Evolutionary conservation across 495 filamentous ascomycete genomes (phyloP), one percentile per base, ranked within the genome.

Genomic region (Neurospora sp.): DNA sequence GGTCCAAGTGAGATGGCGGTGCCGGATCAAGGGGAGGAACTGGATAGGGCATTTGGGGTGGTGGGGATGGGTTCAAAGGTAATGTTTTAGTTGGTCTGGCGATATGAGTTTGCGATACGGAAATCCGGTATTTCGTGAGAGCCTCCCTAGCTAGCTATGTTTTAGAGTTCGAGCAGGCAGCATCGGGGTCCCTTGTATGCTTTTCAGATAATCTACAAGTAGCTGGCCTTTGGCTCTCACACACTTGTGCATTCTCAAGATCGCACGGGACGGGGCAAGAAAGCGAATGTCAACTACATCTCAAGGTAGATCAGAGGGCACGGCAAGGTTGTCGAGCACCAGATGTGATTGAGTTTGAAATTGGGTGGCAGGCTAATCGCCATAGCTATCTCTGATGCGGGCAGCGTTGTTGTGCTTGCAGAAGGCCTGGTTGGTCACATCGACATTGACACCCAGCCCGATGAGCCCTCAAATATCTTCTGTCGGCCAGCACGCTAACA

Each of bases 11-110:
- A 78, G 83, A 82, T 87, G 82, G 82, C 82, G 4, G 85, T 79
- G 40, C 76, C 86, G 5, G 84, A 87, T 18, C 82, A 90, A 74
- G 95, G 93, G 5, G 92, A 91, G 74, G 92, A 97, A 81, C 79
- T 99, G 74, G 95, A 99, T 85, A 83, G 93, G 74, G 94, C 91
- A 59, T 98, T 98, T 88, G 94, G 95, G 1, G 88, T 87, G 38
- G 81, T 94, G 80, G 85, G 80, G 18, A 71, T 80, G 75, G 76
- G 75, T 31, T 37, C 59, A 72, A 31, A 69, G 31, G 22, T 74
- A 70, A 68, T 69, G 22, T 69, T 69, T 10, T 18, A 6, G 27
- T 22, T 27, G 9, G 7, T 22, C 0, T 27, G 20, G 20, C n/a
- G 3, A 27, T n/a, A n/a, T 27, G 45, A 22, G 20, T 14, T 59